Base-by-base conservation (phyloP, 805 yeast species). In the Priceomyces haplophilus region DNA sequence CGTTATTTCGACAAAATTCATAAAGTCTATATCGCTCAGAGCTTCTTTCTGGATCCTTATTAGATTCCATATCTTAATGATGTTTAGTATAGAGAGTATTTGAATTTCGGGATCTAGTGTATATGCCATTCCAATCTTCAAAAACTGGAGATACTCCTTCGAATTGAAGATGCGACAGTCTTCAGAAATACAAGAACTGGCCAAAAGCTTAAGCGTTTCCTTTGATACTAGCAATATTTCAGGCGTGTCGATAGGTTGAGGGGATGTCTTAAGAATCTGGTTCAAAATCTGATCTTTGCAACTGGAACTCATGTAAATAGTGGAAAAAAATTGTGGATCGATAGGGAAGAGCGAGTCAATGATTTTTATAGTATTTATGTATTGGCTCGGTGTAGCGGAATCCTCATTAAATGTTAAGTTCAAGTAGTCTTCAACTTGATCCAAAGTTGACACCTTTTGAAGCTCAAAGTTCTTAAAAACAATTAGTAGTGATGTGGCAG, bases 1-100 rank as follows among this genome's bases (percentile, higher is more conserved):
- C 18, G 54, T 40, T 4, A 36, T 43, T 10, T 46, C 39, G 21
- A 50, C 27, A 17, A 53, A 41, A 18, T 47, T 45, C 3, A 44
- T 20, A 3, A 49, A 39, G 1, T 32, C 37, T n/a, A 51, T 29
- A 10, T 41, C 31, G 8, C 38, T 15, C 13, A 44, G 40, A n/a
- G 42, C 37, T 24, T 47, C 16, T 11, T 36, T 41, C n/a, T 59
- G 64, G 25, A 68, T 56, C 33, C 72, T 65, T 0, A 76, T 58
- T 42, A 73, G 68, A 39, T 73, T 72, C 85, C 85, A 81, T 2
- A 79, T 58, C 55, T 82, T 82, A 5, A 79, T 61, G n/a, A 79
- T 51, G 3, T 75, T 74, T 30, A 80, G 52, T 0, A 75, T 65
- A 0, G 81, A 62, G 10, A 69, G 52, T 7, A 67, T 40, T 39